These are phyloP conservation scores for Talaromyces atroroseus DNA, from an alignment of 2,329 filamentous ascomycete genomes.

Conservation along the genomic window DNA sequence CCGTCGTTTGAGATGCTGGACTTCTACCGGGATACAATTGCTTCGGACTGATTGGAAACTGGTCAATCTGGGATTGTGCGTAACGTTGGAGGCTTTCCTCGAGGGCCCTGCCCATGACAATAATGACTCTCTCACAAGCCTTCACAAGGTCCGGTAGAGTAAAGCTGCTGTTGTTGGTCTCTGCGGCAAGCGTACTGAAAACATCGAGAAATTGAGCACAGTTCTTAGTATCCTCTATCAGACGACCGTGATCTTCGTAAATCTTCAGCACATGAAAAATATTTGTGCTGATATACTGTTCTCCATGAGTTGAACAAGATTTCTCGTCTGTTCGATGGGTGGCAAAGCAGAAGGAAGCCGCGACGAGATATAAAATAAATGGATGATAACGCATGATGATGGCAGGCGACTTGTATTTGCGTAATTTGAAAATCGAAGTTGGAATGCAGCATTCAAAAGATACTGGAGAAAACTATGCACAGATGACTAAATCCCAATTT, in stretches of 20 bases:
- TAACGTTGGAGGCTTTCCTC: background rate
- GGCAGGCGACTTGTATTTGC: background rate
- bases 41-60: too few relatives aligned
- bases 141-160: background rate
- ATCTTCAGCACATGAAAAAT: background rate
- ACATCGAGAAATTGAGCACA: slow-evolving; percentile 8
- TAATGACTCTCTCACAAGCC: slow-evolving; percentile 5
- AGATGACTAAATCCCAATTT: background rate
- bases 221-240: background rate
- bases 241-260: background rate
- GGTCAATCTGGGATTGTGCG: background rate
- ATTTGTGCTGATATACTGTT: background rate
- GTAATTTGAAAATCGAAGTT: background rate
- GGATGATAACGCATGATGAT: slow-evolving; percentile 7
- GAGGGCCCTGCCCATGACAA: background rate
- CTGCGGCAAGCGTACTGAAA: background rate
- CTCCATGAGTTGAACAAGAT: background rate
- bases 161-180: background rate
- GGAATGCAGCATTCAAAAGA: slow-evolving; percentile 3
- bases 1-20: background rate
- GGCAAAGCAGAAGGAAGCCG: slow-evolving; percentile 7
- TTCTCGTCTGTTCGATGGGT: background rate
- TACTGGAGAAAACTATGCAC: background rate
- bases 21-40: too few relatives aligned
- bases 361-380: slow-evolving; percentile 5